phyloP scores from a whole-genome alignment of 495 filamentous ascomycete genomes.

The Aspergillus saccharolyticus region DNA sequence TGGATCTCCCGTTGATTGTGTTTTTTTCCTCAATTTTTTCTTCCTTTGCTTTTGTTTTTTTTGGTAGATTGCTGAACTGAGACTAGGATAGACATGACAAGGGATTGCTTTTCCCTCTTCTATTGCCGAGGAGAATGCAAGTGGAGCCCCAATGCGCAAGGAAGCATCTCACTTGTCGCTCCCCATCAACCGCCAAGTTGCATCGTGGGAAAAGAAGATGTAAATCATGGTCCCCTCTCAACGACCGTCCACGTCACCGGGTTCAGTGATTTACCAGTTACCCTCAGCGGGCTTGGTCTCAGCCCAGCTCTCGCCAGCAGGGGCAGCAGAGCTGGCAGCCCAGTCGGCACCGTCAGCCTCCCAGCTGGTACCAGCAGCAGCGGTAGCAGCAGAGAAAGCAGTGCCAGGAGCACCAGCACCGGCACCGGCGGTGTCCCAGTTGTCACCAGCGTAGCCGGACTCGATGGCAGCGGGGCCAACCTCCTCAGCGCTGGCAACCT shows the following conservation, averaged over 20 bases:
- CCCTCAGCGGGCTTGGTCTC: slow-evolving; percentile 50
- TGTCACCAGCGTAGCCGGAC: slow-evolving; percentile 66
- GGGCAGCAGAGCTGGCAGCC: slow-evolving; percentile 58
- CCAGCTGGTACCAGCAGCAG: slow-evolving; percentile 66
- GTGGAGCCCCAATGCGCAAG: background rate
- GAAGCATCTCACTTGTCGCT: background rate
- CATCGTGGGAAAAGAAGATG: slow-evolving; percentile 20
- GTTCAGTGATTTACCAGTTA: slow-evolving; percentile 58
- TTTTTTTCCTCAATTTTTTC: slow-evolving; percentile 32
- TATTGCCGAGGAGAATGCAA: background rate
- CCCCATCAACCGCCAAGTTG: slow-evolving; percentile 20
- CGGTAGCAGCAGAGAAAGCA: slow-evolving; percentile 57
- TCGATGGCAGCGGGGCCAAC: slow-evolving; percentile 74
- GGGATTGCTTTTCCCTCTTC: slow-evolving; percentile 25
- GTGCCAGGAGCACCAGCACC: slow-evolving; percentile 53
- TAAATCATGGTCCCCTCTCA: slow-evolving; percentile 25
- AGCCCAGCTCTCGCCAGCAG: slow-evolving; percentile 63
- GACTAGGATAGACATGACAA: slow-evolving; percentile 48
- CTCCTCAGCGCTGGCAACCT: slow-evolving; percentile 76
- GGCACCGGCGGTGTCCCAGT: slow-evolving; percentile 53
- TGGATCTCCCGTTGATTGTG: slow-evolving; percentile 28
- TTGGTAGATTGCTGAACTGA: slow-evolving; percentile 29
- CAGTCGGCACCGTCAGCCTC: slow-evolving; percentile 72
- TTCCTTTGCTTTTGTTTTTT: slow-evolving; percentile 35
- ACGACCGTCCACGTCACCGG: slow-evolving; percentile 30